phyloP scores from a whole-genome alignment of 1,284 basidiomycete genomes.

The Ganoderma leucocontextum region DNA sequence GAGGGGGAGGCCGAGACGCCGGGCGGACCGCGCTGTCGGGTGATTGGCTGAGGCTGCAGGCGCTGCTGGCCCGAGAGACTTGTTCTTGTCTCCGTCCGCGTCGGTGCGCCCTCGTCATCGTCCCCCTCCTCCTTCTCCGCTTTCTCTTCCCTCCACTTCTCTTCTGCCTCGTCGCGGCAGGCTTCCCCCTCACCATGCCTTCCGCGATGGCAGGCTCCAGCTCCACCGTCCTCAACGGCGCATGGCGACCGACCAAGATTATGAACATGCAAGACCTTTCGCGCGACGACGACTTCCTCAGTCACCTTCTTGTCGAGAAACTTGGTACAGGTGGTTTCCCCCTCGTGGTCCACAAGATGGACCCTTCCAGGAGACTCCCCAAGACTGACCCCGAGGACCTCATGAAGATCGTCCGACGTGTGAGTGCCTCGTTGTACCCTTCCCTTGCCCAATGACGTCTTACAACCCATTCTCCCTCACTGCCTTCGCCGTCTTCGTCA shows the following conservation, averaged over 20 bases:
- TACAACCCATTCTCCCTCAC: slow-evolving; percentile 30
- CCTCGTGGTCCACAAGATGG: slow-evolving; percentile 87
- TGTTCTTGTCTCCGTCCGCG: slow-evolving; percentile 10
- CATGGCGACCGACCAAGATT: slow-evolving; percentile 82
- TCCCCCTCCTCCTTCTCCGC: slow-evolving; percentile 13
- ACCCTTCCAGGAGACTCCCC: slow-evolving; percentile 73
- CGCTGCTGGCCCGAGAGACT: slow-evolving; percentile 2
- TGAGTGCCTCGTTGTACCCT: slow-evolving; percentile 50
- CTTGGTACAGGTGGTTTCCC: slow-evolving; percentile 79
- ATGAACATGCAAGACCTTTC: slow-evolving; percentile 89
- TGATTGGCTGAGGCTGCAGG: slow-evolving; percentile 1
- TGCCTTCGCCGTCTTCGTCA: slow-evolving; percentile 23
- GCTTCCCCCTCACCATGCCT: slow-evolving; percentile 32
- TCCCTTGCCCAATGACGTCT: slow-evolving; percentile 34
- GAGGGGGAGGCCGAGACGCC: background rate
- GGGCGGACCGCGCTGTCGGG: background rate
- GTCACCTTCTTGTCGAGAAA: slow-evolving; percentile 85
- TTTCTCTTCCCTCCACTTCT: slow-evolving; percentile 14
- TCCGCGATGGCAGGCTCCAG: slow-evolving; percentile 32
- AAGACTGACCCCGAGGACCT: slow-evolving; percentile 74
- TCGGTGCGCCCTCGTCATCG: slow-evolving; percentile 10
- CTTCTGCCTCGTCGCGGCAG: slow-evolving; percentile 17
- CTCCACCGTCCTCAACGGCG: slow-evolving; percentile 35
- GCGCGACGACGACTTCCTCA: slow-evolving; percentile 87
- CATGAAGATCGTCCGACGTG: slow-evolving; percentile 76